phyloP scores from a whole-genome alignment of 129 eudicot genomes.

The Mikania micrantha region DNA sequence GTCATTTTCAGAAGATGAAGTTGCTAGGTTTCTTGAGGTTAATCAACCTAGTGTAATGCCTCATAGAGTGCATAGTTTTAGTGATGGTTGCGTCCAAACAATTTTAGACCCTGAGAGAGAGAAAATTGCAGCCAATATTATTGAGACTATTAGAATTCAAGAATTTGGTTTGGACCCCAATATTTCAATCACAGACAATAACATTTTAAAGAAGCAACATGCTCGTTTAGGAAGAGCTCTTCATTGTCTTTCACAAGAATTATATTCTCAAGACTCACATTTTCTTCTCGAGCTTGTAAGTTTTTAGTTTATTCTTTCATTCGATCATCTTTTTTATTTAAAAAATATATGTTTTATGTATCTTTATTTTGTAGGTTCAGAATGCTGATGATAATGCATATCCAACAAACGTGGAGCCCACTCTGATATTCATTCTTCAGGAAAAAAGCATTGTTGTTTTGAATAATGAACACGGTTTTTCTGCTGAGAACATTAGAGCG shows the following conservation, averaged over 20 bases:
- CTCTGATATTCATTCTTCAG: slow-evolving; percentile 62
- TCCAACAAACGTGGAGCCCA: slow-evolving; percentile 65
- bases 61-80: slow-evolving; percentile 13
- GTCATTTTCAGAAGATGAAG: slow-evolving; percentile 4
- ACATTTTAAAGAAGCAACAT: slow-evolving; percentile 80
- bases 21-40: slow-evolving; percentile 14
- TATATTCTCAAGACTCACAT: slow-evolving; percentile 94
- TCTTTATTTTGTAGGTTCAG: slow-evolving; percentile 47
- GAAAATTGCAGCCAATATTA: slow-evolving; percentile 36
- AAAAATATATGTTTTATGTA: background rate
- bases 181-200: slow-evolving; percentile 43
- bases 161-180: slow-evolving; percentile 79
- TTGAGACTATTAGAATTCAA: slow-evolving; percentile 73
- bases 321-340: background rate
- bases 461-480: slow-evolving; percentile 82
- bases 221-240: slow-evolving; percentile 98
- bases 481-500: slow-evolving; percentile 72
- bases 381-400: slow-evolving; percentile 94
- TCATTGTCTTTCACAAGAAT: slow-evolving; percentile 89
- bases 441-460: slow-evolving; percentile 53
- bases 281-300: slow-evolving; percentile 89
- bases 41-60: slow-evolving; percentile 10
- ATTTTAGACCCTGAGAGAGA: slow-evolving; percentile 22
- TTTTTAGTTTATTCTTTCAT: background rate
- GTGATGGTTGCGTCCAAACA: slow-evolving; percentile 10